Conservation (phyloP, 1,139 yeast genomes). For the Geotrichum phurueaensis region DNA sequence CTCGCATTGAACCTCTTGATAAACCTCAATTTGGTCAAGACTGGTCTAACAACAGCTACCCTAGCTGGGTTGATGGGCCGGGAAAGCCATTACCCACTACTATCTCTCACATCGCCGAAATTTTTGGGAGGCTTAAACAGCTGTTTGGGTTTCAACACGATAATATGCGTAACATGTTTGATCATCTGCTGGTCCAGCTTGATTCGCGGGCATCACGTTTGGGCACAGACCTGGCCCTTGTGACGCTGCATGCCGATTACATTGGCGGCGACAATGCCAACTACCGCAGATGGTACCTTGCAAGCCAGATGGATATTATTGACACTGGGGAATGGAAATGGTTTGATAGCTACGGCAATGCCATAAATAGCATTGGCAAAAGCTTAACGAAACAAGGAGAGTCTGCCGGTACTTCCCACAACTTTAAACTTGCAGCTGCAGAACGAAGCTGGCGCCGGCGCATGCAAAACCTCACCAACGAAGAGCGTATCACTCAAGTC, state of each 20-base stretch:
- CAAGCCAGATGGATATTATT: slow-evolving; percentile 53
- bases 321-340: slow-evolving; percentile 45
- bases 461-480: slow-evolving; percentile 51
- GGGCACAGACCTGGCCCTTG: slow-evolving; percentile 64
- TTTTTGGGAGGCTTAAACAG: slow-evolving; percentile 54
- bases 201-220: slow-evolving; percentile 73
- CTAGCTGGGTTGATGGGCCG: slow-evolving; percentile 47
- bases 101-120: slow-evolving; percentile 51
- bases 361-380: slow-evolving; percentile 20
- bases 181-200: slow-evolving; percentile 66
- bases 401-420: slow-evolving; percentile 17
- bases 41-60: slow-evolving; percentile 47
- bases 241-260: slow-evolving; percentile 68
- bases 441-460: slow-evolving; percentile 48
- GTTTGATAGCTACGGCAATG: slow-evolving; percentile 23
- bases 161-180: slow-evolving; percentile 69
- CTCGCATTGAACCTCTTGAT: slow-evolving; percentile 7
- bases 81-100: slow-evolving; percentile 40
- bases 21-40: slow-evolving; percentile 31
- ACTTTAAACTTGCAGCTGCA: slow-evolving; percentile 41
- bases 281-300: slow-evolving; percentile 67
- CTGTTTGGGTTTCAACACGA: slow-evolving; percentile 73
- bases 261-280: slow-evolving; percentile 66
- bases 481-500: slow-evolving; percentile 58
- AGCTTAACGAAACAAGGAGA: slow-evolving; percentile 30